Evolutionary conservation across 2,329 filamentous ascomycete genomes (phyloP), one percentile per base, ranked within the genome.

Genomic region (Cercospora janseana): DNA sequence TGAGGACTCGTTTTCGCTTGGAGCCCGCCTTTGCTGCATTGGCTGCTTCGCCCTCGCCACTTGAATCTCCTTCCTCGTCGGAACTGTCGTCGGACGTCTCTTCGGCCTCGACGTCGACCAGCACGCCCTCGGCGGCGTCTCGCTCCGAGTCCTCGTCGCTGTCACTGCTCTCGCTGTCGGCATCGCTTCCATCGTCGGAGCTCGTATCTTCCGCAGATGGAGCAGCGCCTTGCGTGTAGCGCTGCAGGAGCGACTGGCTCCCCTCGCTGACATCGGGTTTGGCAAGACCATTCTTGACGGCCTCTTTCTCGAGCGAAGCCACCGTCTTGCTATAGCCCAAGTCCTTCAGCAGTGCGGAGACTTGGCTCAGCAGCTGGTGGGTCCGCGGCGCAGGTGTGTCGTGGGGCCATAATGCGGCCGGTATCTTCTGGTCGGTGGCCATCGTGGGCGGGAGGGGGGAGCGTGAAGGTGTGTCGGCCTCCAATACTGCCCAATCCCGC

Each of bases 321-420:
- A 63, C 55, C 3, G 65, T 63, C 53, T 66, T 64, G 18, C 55
- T 54, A 54, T 63, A 69, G 15, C 65, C 65, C 38, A 66, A 55
- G 38, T 60, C 57, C 26, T 61, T 54, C 38, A 69, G 54, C 52
- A 66, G 66, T 40, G 62, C 58, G 3, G 57, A 57, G 28, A 63
- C 29, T 43, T 66, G 63, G 23, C 50, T 53, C 15, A 66, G 55
- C 16, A 65, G 49, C 15, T 61, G 53, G 40, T 45, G 18, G 4
- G 56, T 32, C 16, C 51, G 42, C 6, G 58, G 54, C 12, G 58
- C 46, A 13, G 53, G 42, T 10, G 41, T 46, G 10, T 48, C 41
- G 18, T 49, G 44, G 1, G 56, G 44, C 57, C 57, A 60, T 8
- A 60, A 31, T 2, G 42, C 20, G 23, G 38, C 28, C 7, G 45